Evolutionary conservation across 768 basidiomycete species (phyloP), one percentile per base, ranked within the genome.

Genomic region (Tephrocybe sp.): DNA sequence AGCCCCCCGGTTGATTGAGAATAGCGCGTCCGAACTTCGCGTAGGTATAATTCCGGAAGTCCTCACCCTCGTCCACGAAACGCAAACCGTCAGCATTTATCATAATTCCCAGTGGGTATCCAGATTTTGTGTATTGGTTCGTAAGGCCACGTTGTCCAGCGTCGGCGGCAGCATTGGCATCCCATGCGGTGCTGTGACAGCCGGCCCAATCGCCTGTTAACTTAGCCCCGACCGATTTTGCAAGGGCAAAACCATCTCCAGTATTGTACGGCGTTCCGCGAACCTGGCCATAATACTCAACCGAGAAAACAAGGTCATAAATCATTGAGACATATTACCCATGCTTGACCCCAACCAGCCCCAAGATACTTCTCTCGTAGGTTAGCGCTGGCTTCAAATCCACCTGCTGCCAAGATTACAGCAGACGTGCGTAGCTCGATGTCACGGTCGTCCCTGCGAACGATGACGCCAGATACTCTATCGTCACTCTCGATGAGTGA

Each of bases 131-230:
- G 64, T 74, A 85, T 55, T 85, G 84, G 62, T 89, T 88, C 51
- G 81, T 85, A 48, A 85, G 64, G 41, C 71, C 69, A 44, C 84
- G 79, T 50, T 81, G 73, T 17, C 86, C 85, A 14, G 67, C 61
- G 26, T 81, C 68, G 17, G 65, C 52, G 1, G 76, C 68, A 1
- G 84, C 80, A 57, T 85, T 75, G 15, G 81, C 82, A 58, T 86
- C 86, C 86, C 86, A 87, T 59, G 78, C 79, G 4, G 85, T 86
- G 53, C 81, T 84, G 58, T 88, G 86, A 56, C 86, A 88, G n/a
- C 84, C 80, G 41, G 58, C 62, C 79, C 83, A 88, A 67, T 87
- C 83, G n/a, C 85, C 85, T 0, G 69, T 65, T n/a, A 81, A 68
- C 45, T 73, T 73, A 15, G 82, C 84, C 5, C 84, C 80, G 25